A percentile compares a stretch with the other conserved stretches of the same genome.
Conservation (phyloP, 176 grass and related monocot species). For the Thinopyrum elongatum region DNA sequence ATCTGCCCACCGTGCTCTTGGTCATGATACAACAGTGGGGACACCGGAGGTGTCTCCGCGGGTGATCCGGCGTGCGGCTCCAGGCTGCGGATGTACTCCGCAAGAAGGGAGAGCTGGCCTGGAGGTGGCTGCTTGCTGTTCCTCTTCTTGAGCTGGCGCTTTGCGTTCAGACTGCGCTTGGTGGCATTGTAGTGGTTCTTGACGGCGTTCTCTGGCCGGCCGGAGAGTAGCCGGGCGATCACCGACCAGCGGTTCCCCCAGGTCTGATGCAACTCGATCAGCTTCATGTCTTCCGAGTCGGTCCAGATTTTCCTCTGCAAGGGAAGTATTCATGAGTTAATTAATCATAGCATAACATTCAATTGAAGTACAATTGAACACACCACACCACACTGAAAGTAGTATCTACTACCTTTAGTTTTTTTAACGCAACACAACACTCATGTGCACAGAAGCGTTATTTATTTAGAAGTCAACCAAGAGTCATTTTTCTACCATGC, state of each 20-base stretch:
- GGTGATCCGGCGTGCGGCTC: background rate
- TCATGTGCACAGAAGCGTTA: no score
- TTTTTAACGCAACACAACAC: background rate
- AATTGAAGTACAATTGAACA: background rate
- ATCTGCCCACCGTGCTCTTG: background rate
- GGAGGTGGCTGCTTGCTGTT: background rate
- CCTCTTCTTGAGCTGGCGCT: background rate
- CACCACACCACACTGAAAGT: background rate
- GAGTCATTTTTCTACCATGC: background rate
- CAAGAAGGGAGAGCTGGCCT: background rate
- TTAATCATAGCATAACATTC: background rate
- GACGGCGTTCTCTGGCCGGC: slow-evolving; percentile 11
- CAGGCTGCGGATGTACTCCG: background rate
- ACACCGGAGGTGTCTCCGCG: background rate
- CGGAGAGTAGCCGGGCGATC: background rate
- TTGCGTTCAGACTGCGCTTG: background rate
- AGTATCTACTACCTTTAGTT: background rate
- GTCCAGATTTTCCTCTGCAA: background rate
- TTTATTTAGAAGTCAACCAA: background rate
- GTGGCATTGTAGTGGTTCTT: slow-evolving; percentile 42
- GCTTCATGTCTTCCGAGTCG: background rate
- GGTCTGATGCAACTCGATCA: background rate
- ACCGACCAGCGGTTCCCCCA: background rate
- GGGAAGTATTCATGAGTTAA: background rate
- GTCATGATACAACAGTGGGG: background rate